Evolutionary conservation across 495 filamentous ascomycete species (phyloP).

Genomic region (Letharia lupina): DNA sequence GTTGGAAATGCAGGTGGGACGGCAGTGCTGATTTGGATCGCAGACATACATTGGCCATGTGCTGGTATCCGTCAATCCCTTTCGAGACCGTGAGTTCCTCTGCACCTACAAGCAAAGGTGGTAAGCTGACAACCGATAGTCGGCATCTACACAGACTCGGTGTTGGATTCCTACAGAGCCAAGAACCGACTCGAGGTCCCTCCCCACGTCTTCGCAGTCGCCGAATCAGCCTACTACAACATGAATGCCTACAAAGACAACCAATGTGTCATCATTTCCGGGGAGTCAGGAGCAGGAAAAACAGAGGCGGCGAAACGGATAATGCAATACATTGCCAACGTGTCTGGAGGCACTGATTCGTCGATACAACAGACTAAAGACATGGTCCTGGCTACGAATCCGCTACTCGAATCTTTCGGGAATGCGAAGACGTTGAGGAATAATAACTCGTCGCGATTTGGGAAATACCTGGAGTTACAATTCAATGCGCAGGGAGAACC

Average conservation of each 20-base stretch:
- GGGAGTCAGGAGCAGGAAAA: conserved; percentile 97
- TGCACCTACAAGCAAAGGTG: background rate
- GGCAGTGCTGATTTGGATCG: conserved; percentile 26
- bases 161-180: conserved; percentile 82
- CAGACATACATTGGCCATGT: conserved; percentile 99
- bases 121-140: conserved; percentile 40
- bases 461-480: conserved; percentile 96
- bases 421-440: conserved; percentile 97
- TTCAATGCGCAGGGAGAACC: conserved; percentile 93
- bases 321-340: conserved; percentile 99
- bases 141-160: conserved; percentile 93
- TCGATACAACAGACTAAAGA: conserved; percentile 98
- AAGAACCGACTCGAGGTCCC: conserved; percentile 96
- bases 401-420: conserved; percentile 92
- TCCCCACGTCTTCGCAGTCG: conserved; percentile 96
- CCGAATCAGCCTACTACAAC: conserved; percentile 95
- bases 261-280: conserved; percentile 98
- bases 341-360: conserved; percentile 78
- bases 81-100: conserved; percentile 66
- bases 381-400: conserved; percentile 98
- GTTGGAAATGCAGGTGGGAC: conserved; percentile 15
- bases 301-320: conserved; percentile 99
- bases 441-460: conserved; percentile 97
- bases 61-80: conserved; percentile 97
- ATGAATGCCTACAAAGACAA: conserved; percentile 99